These are phyloP conservation scores for Quercus phellos DNA, from an alignment of 331 rosid species.

Conservation along the genomic window DNA sequence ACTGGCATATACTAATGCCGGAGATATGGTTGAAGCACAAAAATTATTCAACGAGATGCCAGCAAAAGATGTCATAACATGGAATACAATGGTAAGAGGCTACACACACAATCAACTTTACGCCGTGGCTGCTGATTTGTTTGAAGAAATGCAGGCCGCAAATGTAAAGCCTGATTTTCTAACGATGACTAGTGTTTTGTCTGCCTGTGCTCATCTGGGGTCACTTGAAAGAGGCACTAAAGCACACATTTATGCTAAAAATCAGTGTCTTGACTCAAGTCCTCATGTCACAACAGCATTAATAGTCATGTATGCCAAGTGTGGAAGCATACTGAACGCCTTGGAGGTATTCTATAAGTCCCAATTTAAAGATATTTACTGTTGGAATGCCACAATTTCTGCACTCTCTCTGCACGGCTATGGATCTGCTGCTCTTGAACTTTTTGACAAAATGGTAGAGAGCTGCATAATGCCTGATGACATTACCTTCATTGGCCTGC, in stretches of 20 bases:
- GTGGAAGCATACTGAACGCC: constrained; percentile 21
- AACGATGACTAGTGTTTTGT: constrained; percentile 16
- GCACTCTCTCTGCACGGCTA: constrained; percentile 28
- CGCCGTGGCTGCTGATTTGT: constrained; percentile 12
- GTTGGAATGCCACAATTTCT: constrained; percentile 32
- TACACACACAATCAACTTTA: constrained; percentile 13
- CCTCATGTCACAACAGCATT: constrained; percentile 30
- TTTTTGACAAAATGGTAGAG: constrained; percentile 21
- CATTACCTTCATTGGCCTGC: constrained; percentile 29
- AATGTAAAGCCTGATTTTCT: constrained; percentile 20
- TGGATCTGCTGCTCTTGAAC: constrained; percentile 14
- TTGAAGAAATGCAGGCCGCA: constrained; percentile 18
- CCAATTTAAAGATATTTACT: constrained; percentile 17
- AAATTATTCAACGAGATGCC: constrained; percentile 11
- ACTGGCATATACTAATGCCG: constrained; percentile 12
- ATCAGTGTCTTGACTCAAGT: constrained; percentile 1
- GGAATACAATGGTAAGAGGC: constrained; percentile 31
- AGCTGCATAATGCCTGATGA: constrained; percentile 24
- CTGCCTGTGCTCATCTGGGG: constrained; percentile 28
- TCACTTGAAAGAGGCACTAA: constrained; percentile 18
- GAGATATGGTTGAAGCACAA: constrained; percentile 20
- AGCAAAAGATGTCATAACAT: constrained; percentile 17
- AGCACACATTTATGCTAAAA: constrained; percentile 12
- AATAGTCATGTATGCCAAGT: constrained; percentile 34
- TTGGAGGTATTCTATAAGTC: constrained; percentile 26